Percentiles rank a stretch among this genome's conserved stretches.
Conservation (phyloP, 768 basidiomycete genomes). For the Tremella yokohamensis region DNA sequence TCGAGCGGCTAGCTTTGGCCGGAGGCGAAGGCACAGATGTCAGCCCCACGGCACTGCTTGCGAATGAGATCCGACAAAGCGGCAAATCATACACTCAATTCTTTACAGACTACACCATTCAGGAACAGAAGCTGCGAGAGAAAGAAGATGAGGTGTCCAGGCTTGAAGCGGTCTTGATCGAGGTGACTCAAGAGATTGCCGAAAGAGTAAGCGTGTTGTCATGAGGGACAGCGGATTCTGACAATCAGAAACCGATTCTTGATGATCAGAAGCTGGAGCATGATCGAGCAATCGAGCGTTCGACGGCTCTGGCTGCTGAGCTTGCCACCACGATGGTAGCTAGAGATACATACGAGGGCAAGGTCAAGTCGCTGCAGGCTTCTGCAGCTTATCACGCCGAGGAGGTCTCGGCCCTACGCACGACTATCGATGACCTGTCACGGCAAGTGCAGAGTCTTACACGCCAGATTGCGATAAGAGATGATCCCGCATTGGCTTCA, state of each 20-base stretch:
- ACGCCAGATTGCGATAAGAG: constrained; percentile 72
- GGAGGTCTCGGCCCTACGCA: constrained; percentile 32
- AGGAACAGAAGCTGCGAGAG: constrained; percentile 74
- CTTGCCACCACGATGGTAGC: constrained; percentile 70
- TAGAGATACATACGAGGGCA: constrained; percentile 62
- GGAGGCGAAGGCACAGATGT: constrained; percentile 60
- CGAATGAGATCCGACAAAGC: constrained; percentile 70
- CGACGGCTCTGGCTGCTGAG: constrained; percentile 73
- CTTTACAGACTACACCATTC: constrained; percentile 80
- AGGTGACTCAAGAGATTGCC: constrained; percentile 82
- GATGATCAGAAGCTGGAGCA: constrained; percentile 87
- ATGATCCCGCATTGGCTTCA: constrained; percentile 72
- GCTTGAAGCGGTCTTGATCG: constrained; percentile 73
- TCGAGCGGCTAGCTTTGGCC: constrained; percentile 44
- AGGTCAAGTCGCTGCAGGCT: constrained; percentile 30
- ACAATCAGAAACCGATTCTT: constrained; percentile 73
- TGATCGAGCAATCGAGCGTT: constrained; percentile 74
- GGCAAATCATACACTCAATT: constrained; percentile 87
- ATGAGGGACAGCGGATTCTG: constrained; percentile 1
- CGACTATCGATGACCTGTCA: constrained; percentile 42
- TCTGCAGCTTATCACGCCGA: constrained; percentile 21
- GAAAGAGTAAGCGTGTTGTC: constrained; percentile 66
- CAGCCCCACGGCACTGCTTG: constrained; percentile 84
- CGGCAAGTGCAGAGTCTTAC: constrained; percentile 73
- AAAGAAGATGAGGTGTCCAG: constrained; percentile 79